Evolutionary conservation across 1,284 basidiomycete genomes (phyloP).

Genomic region (Melampsora abietis-canadensis): DNA sequence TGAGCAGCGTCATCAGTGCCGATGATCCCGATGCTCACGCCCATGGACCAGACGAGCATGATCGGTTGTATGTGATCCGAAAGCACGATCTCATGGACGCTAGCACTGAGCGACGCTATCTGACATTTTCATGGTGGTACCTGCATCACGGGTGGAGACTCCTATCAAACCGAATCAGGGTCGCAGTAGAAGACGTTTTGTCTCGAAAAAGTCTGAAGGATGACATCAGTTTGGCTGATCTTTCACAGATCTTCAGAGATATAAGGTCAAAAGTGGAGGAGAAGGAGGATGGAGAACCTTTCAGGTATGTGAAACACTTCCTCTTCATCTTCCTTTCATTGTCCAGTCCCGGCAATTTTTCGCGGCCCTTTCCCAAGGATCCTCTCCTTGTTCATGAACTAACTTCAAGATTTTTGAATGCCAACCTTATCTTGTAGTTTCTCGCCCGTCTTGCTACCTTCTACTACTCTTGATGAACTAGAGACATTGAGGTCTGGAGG

Average conservation of each 20-base stretch:
- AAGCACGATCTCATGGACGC: constrained; percentile 54
- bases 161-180: constrained; percentile 69
- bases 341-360: not conserved
- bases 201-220: constrained; percentile 72
- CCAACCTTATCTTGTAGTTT: constrained; percentile 9
- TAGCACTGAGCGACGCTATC: constrained; percentile 69
- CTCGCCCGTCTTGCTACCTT: constrained; percentile 52
- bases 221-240: constrained; percentile 65
- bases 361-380: not conserved
- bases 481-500: constrained; percentile 63
- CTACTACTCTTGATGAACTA: constrained; percentile 65
- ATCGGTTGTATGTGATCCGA: constrained; percentile 49
- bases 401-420: not conserved
- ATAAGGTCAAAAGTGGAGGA: constrained; percentile 69
- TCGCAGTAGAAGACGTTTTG: constrained; percentile 69
- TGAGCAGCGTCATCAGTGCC: constrained; percentile 61
- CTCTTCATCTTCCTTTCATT: not conserved
- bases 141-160: constrained; percentile 73
- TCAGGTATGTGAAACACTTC: constrained; percentile 16
- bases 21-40: not conserved
- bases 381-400: too few species aligned
- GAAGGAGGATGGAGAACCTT: constrained; percentile 45
- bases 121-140: constrained; percentile 82
- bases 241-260: constrained; percentile 66
- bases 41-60: constrained; percentile 35